Evolutionary conservation across 2,329 filamentous ascomycete species (phyloP).

Genomic region (Calonectria ilicicola): DNA sequence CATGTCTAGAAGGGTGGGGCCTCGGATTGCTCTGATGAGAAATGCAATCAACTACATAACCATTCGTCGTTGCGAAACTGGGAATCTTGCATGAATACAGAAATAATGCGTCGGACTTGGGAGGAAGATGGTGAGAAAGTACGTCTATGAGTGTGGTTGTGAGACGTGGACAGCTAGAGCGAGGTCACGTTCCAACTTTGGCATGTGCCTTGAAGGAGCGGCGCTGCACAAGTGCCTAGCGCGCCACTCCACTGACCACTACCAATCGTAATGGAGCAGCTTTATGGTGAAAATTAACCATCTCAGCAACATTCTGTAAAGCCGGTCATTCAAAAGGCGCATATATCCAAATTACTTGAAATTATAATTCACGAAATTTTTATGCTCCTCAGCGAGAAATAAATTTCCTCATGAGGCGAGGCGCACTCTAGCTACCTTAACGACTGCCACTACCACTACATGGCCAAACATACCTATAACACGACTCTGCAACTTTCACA

Average conservation of each 20-base stretch:
- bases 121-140: background rate
- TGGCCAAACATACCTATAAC: too few species aligned
- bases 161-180: background rate
- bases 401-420: too few species aligned
- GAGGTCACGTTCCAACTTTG: slow-evolving; percentile 23
- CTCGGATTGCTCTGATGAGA: background rate
- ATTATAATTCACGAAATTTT: background rate
- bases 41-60: background rate
- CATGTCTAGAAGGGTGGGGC: slow-evolving; percentile 30
- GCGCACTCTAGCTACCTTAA: too few species aligned
- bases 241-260: background rate
- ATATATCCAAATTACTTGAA: background rate
- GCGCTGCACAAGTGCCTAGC: background rate
- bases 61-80: background rate
- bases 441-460: too few species aligned
- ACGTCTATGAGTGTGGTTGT: background rate
- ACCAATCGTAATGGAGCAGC: background rate
- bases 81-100: background rate
- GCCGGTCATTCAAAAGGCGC: background rate
- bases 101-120: background rate
- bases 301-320: background rate
- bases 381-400: too few species aligned
- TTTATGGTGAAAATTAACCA: background rate
- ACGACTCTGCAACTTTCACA: too few species aligned
- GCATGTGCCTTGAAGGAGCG: slow-evolving; percentile 20